These are phyloP conservation scores for Colletotrichum higginsianum DNA, from an alignment of 2,329 filamentous ascomycete genomes.

Conservation along the genomic window DNA sequence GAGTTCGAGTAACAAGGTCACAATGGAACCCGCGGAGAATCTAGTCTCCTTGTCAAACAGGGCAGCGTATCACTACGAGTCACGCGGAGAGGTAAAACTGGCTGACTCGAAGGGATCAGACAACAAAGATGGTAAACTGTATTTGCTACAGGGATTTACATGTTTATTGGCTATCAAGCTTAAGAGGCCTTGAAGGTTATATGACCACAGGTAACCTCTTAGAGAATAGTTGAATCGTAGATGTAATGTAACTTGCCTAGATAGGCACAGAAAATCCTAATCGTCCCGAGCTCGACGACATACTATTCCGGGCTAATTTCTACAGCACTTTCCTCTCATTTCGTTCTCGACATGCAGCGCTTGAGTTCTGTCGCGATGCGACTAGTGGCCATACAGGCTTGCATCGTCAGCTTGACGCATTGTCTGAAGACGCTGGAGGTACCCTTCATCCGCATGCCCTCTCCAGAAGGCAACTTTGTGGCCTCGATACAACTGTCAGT, in stretches of 20 bases:
- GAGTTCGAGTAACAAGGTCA: background rate
- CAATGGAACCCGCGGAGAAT: background rate
- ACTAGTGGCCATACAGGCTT: background rate
- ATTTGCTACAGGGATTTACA: too few species aligned
- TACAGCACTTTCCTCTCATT: background rate
- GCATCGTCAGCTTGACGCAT: background rate
- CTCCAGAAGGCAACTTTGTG: background rate
- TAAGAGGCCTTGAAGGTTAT: background rate
- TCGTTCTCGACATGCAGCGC: background rate
- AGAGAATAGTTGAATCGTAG: too few species aligned
- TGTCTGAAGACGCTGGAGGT: background rate
- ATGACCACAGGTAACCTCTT: background rate
- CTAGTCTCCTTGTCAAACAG: background rate
- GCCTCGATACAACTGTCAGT: constrained; percentile 3
- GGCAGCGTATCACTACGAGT: background rate
- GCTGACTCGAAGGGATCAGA: background rate
- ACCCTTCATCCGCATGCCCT: background rate
- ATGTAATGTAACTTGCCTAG: background rate
- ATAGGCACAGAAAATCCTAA: background rate
- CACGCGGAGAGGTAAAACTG: background rate
- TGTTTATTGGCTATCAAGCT: too few species aligned
- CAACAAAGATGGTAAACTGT: background rate
- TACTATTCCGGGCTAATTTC: background rate
- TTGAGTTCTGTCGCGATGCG: background rate
- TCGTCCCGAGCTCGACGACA: too few species aligned